Evolutionary conservation across 345 rosid genomes (phyloP).

Genomic region (Excoecaria cochinchinensis): DNA sequence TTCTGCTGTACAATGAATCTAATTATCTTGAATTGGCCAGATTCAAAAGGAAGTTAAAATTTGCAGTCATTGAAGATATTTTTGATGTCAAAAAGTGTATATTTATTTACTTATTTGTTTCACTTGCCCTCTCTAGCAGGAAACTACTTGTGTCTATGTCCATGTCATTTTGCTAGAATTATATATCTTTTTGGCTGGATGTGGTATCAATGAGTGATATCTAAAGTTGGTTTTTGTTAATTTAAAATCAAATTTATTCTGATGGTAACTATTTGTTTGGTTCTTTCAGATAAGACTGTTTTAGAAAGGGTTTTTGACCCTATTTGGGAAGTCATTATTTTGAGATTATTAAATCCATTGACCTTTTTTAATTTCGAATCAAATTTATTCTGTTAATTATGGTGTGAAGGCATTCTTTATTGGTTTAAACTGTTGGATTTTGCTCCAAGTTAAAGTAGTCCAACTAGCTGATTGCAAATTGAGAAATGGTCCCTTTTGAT

Average conservation of each 20-base stretch:
- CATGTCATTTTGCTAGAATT: neutral
- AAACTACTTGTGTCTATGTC: neutral
- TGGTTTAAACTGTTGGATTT: too few species aligned
- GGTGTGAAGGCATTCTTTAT: too few species aligned
- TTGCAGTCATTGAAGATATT: neutral
- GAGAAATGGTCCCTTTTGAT: too few species aligned
- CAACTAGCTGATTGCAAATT: too few species aligned
- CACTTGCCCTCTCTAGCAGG: neutral
- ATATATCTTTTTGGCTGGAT: neutral
- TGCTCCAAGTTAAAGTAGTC: too few species aligned
- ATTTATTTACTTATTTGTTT: neutral
- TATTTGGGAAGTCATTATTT: too few species aligned
- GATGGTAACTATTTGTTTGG: conserved; percentile 11
- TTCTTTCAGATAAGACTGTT: conserved; percentile 50
- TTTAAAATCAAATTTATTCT: neutral
- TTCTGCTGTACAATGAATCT: neutral
- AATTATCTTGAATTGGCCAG: neutral
- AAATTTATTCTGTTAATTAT: too few species aligned
- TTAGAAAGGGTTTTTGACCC: too few species aligned
- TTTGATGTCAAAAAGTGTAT: neutral
- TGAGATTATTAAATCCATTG: too few species aligned
- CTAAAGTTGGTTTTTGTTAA: neutral
- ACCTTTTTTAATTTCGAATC: too few species aligned
- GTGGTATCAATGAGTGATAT: neutral
- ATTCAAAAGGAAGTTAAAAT: neutral